These are phyloP conservation scores for Scedosporium apiospermum DNA, from an alignment of 2,329 filamentous ascomycete species.

Conservation along the genomic window DNA sequence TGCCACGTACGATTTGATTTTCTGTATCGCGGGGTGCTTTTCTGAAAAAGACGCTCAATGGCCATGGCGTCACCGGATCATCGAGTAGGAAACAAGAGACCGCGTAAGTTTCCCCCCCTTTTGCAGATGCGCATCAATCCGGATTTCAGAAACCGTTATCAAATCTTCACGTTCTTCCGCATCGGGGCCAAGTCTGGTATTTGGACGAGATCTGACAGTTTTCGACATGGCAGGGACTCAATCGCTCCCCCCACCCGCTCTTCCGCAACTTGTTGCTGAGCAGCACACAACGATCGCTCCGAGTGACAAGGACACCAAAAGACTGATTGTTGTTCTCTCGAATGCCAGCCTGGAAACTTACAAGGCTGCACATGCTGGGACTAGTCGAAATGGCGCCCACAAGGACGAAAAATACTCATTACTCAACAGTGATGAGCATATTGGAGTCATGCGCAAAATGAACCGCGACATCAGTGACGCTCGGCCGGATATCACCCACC, in stretches of 20 bases:
- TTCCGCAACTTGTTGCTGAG: slow-evolving; percentile 88
- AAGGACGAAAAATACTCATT: slow-evolving; percentile 94
- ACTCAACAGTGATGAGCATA: slow-evolving; percentile 97
- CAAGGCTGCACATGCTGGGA: slow-evolving; percentile 72
- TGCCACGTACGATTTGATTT: too few species aligned
- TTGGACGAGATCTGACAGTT: not conserved
- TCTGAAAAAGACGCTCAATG: not conserved
- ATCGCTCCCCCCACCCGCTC: slow-evolving; percentile 81
- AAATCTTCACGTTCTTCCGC: not conserved
- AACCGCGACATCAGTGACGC: slow-evolving; percentile 97
- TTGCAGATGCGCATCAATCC: not conserved
- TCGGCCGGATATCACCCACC: slow-evolving; percentile 94
- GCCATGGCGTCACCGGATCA: slow-evolving; percentile 19
- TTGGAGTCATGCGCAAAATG: slow-evolving; percentile 99
- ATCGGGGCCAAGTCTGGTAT: not conserved
- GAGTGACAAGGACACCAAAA: slow-evolving; percentile 81
- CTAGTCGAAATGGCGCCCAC: slow-evolving; percentile 50
- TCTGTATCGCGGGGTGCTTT: not conserved
- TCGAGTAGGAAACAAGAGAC: slow-evolving; percentile 31
- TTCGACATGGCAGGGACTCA: slow-evolving; percentile 60
- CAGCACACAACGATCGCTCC: slow-evolving; percentile 77
- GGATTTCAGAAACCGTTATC: too few species aligned
- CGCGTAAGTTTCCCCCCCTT: slow-evolving; percentile 23
- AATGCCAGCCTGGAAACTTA: slow-evolving; percentile 98
- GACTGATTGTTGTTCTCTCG: slow-evolving; percentile 90